phyloP scores from a whole-genome alignment of 768 basidiomycete species.

The Phlebiopsis flavidoalba region DNA sequence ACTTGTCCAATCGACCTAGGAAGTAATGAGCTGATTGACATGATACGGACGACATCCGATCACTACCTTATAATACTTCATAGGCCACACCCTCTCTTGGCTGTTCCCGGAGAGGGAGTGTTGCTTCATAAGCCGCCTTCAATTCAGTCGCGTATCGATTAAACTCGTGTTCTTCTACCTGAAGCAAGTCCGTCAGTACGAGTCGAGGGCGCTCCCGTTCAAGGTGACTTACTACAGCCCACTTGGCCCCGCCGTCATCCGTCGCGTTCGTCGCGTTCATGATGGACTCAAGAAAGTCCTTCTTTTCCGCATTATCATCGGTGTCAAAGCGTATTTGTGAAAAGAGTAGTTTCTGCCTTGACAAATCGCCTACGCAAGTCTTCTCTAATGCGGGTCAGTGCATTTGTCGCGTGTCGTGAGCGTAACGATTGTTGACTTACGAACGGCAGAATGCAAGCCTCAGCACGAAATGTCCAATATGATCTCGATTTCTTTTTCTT shows the following conservation, averaged over 20 bases:
- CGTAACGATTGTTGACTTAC: conserved; percentile 47
- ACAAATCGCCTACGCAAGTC: conserved; percentile 86
- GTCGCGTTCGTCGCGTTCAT: background rate
- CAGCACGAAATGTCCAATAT: conserved; percentile 90
- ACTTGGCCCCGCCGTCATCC: conserved; percentile 34
- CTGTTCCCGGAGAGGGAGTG: background rate
- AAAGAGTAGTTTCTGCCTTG: conserved; percentile 83
- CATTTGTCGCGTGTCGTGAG: background rate
- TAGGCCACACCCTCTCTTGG: conserved; percentile 28
- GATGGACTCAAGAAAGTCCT: conserved; percentile 49
- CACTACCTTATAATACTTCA: conserved; percentile 68
- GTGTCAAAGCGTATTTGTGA: conserved; percentile 75
- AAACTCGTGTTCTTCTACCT: conserved; percentile 40
- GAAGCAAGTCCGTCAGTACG: background rate
- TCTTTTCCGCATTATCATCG: conserved; percentile 52
- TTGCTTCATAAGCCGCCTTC: conserved; percentile 32
- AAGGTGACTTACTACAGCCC: conserved; percentile 43
- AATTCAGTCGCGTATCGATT: conserved; percentile 42
- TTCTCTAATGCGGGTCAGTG: conserved; percentile 49
- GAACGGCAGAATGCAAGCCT: conserved; percentile 94
- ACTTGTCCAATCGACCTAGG: conserved; percentile 91
- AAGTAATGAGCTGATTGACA: no score
- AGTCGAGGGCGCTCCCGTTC: no score
- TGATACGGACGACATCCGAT: background rate
- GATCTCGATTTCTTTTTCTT: conserved; percentile 68